Evolutionary conservation across 1,139 yeast genomes (phyloP), one percentile per base, ranked within the genome.

Genomic region (Debaryomycetaceae sp.): DNA sequence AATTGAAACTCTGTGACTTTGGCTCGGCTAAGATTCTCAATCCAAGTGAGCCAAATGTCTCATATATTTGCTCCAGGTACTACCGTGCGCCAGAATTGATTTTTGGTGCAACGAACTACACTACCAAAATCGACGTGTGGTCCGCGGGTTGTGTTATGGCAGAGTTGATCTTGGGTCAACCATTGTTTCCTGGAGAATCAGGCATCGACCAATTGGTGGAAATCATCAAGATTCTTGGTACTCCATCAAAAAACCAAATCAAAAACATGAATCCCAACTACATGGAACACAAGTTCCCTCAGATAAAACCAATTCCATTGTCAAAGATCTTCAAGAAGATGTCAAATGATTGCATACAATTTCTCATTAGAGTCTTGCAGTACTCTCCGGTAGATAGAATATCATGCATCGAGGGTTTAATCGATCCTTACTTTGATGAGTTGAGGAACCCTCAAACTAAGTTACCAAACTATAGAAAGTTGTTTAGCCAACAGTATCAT

Each of bases 91-190:
- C 96, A 1, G 96, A 87, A 61, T 75, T 87, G 54, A 87, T 87
- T 44, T 88, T 87, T 64, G 96, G 95, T 17, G 94, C 96, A 9
- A 84, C 92, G 6, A 86, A 87, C 61, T 87, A 87, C 64, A 88
- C 98, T n/a, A 89, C 97, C 33, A 91, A 91, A 64, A 92, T 92
- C 52, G 98, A 92, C 62, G 82, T 92, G 41, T 92, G 98, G 98
- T 87, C 96, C 15, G 91, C 96, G 9, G 97, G 96, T 16, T 92
- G 98, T 68, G 98, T 92, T 30, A 89, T 92, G 88, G 98, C 98
- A 4, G 98, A 92, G 65, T 71, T 92, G 55, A 80, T 91, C 52
- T 75, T 92, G 42, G 98, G 98, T 7, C 97, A 89, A 61, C 98
- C 98, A 5, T 72, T 92, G 48, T 92, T 92, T 67, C 98, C 98